These are phyloP conservation scores for Sugiyamaella paludigena DNA, from an alignment of 1,139 yeast genomes.

Conservation along the genomic window DNA sequence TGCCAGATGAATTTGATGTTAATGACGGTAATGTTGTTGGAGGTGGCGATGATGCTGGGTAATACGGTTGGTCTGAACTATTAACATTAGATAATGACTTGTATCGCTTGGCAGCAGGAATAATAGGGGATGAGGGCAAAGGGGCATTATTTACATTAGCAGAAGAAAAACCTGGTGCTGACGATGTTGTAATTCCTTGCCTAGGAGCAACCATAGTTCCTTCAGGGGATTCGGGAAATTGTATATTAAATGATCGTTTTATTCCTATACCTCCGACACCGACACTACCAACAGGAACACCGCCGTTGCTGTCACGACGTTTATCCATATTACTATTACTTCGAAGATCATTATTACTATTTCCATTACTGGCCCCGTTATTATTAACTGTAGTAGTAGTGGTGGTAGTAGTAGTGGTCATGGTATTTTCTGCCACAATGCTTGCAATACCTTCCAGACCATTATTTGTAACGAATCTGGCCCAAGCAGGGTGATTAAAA, in stretches of 20 bases:
- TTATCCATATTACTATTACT: neutral
- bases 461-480: conserved; percentile 17
- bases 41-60: conserved; percentile 23
- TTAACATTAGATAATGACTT: conserved; percentile 14
- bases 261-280: no score
- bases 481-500: conserved; percentile 27
- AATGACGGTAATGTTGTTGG: conserved; percentile 16
- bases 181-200: no score
- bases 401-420: neutral
- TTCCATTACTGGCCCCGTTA: no score
- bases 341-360: neutral
- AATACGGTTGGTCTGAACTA: conserved; percentile 13
- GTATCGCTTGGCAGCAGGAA: conserved; percentile 14
- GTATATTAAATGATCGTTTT: no score
- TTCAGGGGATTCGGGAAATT: no score
- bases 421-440: neutral
- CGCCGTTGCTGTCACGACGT: neutral
- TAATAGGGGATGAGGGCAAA: conserved; percentile 1
- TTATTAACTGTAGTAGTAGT: no score
- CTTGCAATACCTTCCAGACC: no score
- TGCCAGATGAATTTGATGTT: conserved; percentile 1
- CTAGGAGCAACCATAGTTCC: no score
- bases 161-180: no score
- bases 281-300: no score
- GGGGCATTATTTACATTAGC: no score